Evolutionary conservation across 768 basidiomycete genomes (phyloP), one percentile per base, ranked within the genome.

Genomic region (Phlebiopsis gigantea): DNA sequence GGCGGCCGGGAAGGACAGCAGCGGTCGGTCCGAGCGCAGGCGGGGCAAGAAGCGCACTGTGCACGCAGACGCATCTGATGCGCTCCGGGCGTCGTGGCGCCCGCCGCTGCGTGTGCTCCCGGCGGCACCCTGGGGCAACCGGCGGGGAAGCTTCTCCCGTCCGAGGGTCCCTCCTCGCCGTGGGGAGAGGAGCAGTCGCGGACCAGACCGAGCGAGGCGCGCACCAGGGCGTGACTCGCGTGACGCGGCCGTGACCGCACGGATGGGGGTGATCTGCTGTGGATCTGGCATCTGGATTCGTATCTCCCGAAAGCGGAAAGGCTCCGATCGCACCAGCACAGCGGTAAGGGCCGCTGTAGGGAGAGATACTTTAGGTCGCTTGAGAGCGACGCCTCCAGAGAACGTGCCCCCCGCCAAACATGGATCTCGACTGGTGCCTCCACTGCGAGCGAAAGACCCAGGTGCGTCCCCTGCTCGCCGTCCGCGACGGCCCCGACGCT

Each of bases 401-500:
- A 39, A 39, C 34, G 34, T 39, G 15, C 50, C 53, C 53, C 42
- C 41, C 22, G 5, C 44, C 5, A 12, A 51, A 31, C 28, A 55
- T 55, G 54, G 54, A 55, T 45, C 31, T 30, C 1, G 44, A 46
- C 12, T 55, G 54, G 54, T 55, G 54, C 45, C 45, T 55, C 28
- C 19, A 30, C 25, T 55, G 54, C 54, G 45, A 39, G 25, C 21
- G n/a, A n/a, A n/a, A 26, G 26, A 26, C 29, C 7, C 41, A 54
- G 54, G 44, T 46, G 44, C 31, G 45, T 55, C 19, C 15, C 31
- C 29, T 52, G 29, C 17, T 39, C 29, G 42, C 30, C 53, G 21
- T 46, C 53, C n/a, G 2, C 24, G 15, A n/a, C 19, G 42, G 4
- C 29, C 51, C 39, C 41, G 25, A 19, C 41, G 30, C 29, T 15